Evolutionary conservation across 768 basidiomycete genomes (phyloP).

Genomic region (Mycena vitilis): DNA sequence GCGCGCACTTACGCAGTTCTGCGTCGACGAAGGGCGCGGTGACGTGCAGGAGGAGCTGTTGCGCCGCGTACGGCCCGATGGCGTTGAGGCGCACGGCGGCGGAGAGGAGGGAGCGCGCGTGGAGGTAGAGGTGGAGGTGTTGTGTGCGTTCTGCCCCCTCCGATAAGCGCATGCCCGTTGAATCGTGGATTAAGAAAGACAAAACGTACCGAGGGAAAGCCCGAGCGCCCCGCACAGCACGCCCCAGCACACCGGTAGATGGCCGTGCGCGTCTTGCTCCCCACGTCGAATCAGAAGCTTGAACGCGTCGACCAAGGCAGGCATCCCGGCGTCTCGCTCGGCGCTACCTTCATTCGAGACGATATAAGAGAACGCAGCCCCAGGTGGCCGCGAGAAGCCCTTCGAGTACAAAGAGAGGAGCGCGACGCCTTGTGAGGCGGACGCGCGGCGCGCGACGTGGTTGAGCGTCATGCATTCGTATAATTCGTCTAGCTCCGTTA

Average conservation of each 20-base stretch:
- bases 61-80: constrained; percentile 92
- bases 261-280: constrained; percentile 74
- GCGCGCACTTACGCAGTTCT: constrained; percentile 57
- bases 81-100: constrained; percentile 93
- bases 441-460: constrained; percentile 88
- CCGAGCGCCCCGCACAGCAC: constrained; percentile 83
- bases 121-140: constrained; percentile 93
- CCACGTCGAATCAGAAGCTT: constrained; percentile 77
- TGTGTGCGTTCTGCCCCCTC: constrained; percentile 74
- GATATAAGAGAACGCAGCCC: constrained; percentile 39
- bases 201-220: constrained; percentile 70
- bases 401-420: constrained; percentile 89
- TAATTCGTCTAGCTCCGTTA: constrained; percentile 67
- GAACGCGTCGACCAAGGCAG: constrained; percentile 68
- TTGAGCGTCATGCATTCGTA: constrained; percentile 92
- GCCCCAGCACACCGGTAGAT: constrained; percentile 94
- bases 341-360: constrained; percentile 27
- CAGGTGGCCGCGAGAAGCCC: constrained; percentile 74
- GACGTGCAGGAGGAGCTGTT: constrained; percentile 84
- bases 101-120: constrained; percentile 89
- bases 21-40: constrained; percentile 74
- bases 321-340: constrained; percentile 42
- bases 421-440: constrained; percentile 92
- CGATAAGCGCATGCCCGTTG: constrained; percentile 9
- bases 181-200: not conserved